Conservation (phyloP, 78 protist species). For the slime mould (Dictyostelium discoideum) region DNA sequence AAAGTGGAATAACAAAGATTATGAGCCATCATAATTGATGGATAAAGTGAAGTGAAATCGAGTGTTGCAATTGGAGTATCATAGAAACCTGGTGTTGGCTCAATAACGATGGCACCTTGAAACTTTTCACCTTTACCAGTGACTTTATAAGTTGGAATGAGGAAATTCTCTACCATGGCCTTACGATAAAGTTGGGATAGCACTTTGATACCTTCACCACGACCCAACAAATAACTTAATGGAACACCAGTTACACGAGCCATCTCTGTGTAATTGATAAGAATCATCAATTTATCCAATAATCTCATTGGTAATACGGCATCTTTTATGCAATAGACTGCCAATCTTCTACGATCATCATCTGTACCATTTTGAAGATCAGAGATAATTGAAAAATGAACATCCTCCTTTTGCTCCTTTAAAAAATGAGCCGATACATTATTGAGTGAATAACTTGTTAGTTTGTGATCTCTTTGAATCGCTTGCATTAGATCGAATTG, state of each 20-base stretch:
- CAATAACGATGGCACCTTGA: slow-evolving; percentile 94
- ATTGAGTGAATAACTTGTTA: slow-evolving; percentile 95
- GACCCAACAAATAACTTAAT: slow-evolving; percentile 90
- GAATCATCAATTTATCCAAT: slow-evolving; percentile 97
- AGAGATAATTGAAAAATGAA: slow-evolving; percentile 98
- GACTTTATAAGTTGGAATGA: slow-evolving; percentile 89
- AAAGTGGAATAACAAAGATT: slow-evolving; percentile 99
- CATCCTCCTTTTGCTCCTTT: slow-evolving; percentile 99
- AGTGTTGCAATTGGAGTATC: slow-evolving; percentile 97
- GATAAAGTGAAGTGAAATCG: slow-evolving; percentile 99
- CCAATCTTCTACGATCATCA: slow-evolving; percentile 98
- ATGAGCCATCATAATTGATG: slow-evolving; percentile 99
- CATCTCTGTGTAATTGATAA: slow-evolving; percentile 99
- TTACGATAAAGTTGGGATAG: slow-evolving; percentile 98
- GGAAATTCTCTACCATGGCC: slow-evolving; percentile 75
- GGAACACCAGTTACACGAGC: slow-evolving; percentile 99
- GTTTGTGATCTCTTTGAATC: slow-evolving; percentile 86
- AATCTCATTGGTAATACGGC: slow-evolving; percentile 97
- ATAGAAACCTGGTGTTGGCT: slow-evolving; percentile 94
- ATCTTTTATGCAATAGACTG: slow-evolving; percentile 99
- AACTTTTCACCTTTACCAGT: slow-evolving; percentile 77
- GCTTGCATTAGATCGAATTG: slow-evolving; percentile 85
- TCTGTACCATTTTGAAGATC: slow-evolving; percentile 95
- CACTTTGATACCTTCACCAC: slow-evolving; percentile 99
- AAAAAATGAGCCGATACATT: slow-evolving; percentile 97